Evolutionary conservation across 257 asterid species (phyloP).

Genomic region (Paulownia fortunei): DNA sequence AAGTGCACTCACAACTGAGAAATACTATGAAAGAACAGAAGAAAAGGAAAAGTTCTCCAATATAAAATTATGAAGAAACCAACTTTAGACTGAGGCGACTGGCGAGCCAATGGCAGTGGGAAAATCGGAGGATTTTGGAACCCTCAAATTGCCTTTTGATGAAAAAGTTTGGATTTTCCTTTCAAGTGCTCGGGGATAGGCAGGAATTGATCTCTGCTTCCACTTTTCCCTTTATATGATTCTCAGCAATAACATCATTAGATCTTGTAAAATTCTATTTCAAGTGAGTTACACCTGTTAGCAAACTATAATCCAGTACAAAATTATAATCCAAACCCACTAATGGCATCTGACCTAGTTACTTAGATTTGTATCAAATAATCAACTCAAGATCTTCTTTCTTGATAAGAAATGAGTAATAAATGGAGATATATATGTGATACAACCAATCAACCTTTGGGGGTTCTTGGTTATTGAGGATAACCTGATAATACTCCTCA

Average conservation of each 20-base stretch:
- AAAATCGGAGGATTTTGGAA: conserved; percentile 12
- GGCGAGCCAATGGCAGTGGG: neutral
- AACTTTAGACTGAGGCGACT: neutral
- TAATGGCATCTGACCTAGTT: too few species aligned
- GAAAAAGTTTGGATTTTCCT: neutral
- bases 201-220: neutral
- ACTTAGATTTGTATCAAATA: too few species aligned
- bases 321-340: too few species aligned
- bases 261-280: neutral
- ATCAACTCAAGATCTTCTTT: too few species aligned
- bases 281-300: too few species aligned
- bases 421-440: too few species aligned
- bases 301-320: too few species aligned
- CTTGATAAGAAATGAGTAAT: too few species aligned
- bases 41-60: neutral
- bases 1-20: neutral
- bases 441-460: too few species aligned
- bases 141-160: neutral
- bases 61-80: neutral
- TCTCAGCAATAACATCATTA: neutral
- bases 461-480: too few species aligned
- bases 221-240: neutral
- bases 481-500: too few species aligned
- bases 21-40: neutral
- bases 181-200: too few species aligned